Evolutionary conservation across 2,329 filamentous ascomycete species (phyloP), one percentile per base, ranked within the genome.

Genomic region (Colletotrichum kahawae): DNA sequence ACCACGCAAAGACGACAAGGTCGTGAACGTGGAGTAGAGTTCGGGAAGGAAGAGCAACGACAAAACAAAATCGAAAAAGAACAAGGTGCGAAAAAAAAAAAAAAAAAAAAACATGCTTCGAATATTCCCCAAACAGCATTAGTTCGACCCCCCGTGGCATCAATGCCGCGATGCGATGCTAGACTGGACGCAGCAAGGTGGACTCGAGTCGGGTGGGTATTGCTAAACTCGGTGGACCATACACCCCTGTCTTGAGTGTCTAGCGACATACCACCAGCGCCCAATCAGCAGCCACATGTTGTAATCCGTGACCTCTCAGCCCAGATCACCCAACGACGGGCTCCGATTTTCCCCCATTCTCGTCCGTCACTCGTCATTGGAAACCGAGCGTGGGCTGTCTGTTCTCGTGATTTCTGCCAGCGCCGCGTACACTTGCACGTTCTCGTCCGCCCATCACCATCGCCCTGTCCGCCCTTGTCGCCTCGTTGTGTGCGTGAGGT

Each of bases 281-380:
- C 75, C 75, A 76, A 76, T 76, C 75, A 76, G 27, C 31, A 36
- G 27, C 38, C 21, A 68, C 67, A 34, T 71, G 75, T 76, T 76
- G 75, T 76, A 76, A 76, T 76, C 75, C 75, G 71, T 67, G 75
- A 76, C 64, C 75, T 75, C 67, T 76, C 75, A 75, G 75, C 59
- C 43, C 71, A 76, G 71, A 75, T 76, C 57, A 56, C 64, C 72
- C 57, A 67, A 71, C 71, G 51, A 65, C 59, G 36, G 67, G 71
- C 56, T 75, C 71, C 67, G 71, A 75, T 71, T 76, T 71, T 64
- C 57, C 63, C 71, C 71, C 71, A 75, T 67, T 71, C 67, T 67
- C 67, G 71, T 75, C 64, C 69, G 73, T 65, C 69, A 62, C 67
- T 75, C 75, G 75, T 75, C 75, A 75, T 71, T 76, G 64, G 67